These are phyloP conservation scores for Corymbia citriodora DNA, from an alignment of 441 rosid species.

Conservation along the genomic window DNA sequence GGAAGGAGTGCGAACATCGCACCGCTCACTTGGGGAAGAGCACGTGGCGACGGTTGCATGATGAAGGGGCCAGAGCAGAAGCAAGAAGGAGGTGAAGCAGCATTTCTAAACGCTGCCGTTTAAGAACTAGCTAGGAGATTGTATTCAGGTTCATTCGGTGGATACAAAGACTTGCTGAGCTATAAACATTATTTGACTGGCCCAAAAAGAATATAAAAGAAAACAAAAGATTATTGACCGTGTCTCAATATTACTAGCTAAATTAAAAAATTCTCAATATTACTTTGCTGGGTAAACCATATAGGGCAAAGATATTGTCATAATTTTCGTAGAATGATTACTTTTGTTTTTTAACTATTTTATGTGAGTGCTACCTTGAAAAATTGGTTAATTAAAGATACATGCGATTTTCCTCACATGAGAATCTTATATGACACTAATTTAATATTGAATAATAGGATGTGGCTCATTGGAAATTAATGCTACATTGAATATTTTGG, in stretches of 20 bases:
- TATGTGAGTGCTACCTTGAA: neutral
- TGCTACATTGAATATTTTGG: neutral
- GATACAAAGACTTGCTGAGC: neutral
- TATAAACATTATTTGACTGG: neutral
- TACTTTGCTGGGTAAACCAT: neutral
- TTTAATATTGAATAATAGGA: neutral
- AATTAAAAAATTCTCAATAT: neutral
- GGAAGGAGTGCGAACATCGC: neutral
- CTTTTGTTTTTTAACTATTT: rapidly evolving
- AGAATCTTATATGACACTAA: neutral
- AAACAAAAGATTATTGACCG: neutral
- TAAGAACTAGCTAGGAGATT: neutral
- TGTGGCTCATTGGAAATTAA: neutral
- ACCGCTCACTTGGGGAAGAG: neutral
- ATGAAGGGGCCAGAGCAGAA: neutral
- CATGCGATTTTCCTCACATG: neutral
- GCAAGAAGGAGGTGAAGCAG: neutral
- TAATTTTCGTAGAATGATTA: neutral
- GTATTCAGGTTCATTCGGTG: too few species aligned
- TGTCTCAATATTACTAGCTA: neutral
- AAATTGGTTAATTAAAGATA: neutral
- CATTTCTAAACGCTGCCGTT: neutral
- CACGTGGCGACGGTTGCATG: neutral
- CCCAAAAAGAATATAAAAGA: neutral
- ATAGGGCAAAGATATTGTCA: rapidly evolving